Percentiles rank a stretch among this genome's conserved stretches.
phyloP scores from a whole-genome alignment of 768 basidiomycete genomes.

The Tulasnella sp. region DNA sequence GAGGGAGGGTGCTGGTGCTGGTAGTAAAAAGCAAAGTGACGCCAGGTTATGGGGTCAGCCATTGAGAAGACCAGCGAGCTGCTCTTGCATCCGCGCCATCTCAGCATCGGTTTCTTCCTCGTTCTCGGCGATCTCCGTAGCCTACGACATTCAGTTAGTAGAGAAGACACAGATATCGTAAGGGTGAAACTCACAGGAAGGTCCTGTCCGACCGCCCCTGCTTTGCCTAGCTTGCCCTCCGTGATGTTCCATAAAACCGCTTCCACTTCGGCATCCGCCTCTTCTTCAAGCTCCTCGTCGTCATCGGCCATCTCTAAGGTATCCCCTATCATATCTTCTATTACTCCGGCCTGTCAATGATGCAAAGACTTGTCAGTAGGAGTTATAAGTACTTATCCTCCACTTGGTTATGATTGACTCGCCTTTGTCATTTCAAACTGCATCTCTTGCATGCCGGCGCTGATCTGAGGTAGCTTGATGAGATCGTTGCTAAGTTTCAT shows the following conservation, averaged over 20 bases:
- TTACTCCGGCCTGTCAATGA: slow-evolving; percentile 69
- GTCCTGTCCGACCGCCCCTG: slow-evolving; percentile 57
- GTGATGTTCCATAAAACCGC: slow-evolving; percentile 93
- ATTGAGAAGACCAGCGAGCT: slow-evolving; percentile 79
- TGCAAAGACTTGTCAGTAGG: not conserved
- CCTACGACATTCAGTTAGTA: slow-evolving; percentile 28
- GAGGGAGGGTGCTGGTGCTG: not conserved
- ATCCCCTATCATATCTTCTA: slow-evolving; percentile 97
- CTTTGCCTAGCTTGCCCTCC: slow-evolving; percentile 88
- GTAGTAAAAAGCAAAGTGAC: not conserved
- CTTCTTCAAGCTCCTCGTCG: slow-evolving; percentile 89
- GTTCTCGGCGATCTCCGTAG: slow-evolving; percentile 48
- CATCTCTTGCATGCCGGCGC: slow-evolving; percentile 92
- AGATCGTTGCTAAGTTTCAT: slow-evolving; percentile 96
- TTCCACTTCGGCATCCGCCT: slow-evolving; percentile 95
- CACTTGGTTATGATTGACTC: slow-evolving; percentile 20
- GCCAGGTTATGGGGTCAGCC: slow-evolving; percentile 21
- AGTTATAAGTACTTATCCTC: slow-evolving; percentile 7
- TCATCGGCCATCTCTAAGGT: slow-evolving; percentile 75
- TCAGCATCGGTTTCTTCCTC: slow-evolving; percentile 80
- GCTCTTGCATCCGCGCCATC: slow-evolving; percentile 83
- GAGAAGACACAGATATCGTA: slow-evolving; percentile 6
- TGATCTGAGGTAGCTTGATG: slow-evolving; percentile 85
- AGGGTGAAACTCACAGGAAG: slow-evolving; percentile 51
- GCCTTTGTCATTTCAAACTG: slow-evolving; percentile 99